Evolutionary conservation across 805 yeast genomes (phyloP).

Genomic region (Kuraishia capsulata): DNA sequence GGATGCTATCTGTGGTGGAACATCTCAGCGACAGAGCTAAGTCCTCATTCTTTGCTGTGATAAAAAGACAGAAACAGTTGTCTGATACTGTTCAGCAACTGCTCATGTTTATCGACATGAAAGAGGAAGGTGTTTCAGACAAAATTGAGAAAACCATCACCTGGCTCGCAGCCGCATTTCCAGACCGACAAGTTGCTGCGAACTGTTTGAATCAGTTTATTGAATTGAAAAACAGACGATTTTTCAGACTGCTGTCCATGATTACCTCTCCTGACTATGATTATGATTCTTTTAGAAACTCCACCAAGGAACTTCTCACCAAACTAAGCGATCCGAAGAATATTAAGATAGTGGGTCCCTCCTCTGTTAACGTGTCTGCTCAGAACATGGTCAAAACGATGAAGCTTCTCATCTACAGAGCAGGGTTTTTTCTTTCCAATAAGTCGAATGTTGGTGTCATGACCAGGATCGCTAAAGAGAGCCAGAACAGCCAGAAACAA

Average conservation of each 20-base stretch:
- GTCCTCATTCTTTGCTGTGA: constrained; percentile 59
- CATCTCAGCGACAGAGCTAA: constrained; percentile 48
- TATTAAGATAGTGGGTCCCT: constrained; percentile 17
- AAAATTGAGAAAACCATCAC: constrained; percentile 46
- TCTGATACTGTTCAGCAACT: constrained; percentile 41
- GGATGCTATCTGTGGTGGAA: constrained; percentile 41
- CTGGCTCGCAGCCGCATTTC: constrained; percentile 54
- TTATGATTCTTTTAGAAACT: constrained; percentile 47
- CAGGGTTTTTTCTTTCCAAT: constrained; percentile 55
- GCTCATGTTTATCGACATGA: constrained; percentile 35
- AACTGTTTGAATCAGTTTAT: constrained; percentile 44
- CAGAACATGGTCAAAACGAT: constrained; percentile 43
- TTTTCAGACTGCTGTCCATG: constrained; percentile 42
- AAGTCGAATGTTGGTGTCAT: constrained; percentile 51
- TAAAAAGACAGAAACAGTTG: constrained; percentile 57
- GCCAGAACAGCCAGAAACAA: constrained; percentile 16
- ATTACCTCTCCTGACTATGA: constrained; percentile 52
- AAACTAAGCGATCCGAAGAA: constrained; percentile 46
- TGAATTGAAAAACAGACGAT: constrained; percentile 48
- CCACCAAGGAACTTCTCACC: constrained; percentile 52
- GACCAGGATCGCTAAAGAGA: constrained; percentile 33
- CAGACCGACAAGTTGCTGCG: constrained; percentile 40
- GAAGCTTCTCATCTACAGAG: constrained; percentile 50
- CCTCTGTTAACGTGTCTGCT: constrained; percentile 26
- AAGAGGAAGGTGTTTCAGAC: constrained; percentile 13